These are phyloP conservation scores for Sungouiella thailandica DNA, from an alignment of 805 yeast species.

Conservation along the genomic window DNA sequence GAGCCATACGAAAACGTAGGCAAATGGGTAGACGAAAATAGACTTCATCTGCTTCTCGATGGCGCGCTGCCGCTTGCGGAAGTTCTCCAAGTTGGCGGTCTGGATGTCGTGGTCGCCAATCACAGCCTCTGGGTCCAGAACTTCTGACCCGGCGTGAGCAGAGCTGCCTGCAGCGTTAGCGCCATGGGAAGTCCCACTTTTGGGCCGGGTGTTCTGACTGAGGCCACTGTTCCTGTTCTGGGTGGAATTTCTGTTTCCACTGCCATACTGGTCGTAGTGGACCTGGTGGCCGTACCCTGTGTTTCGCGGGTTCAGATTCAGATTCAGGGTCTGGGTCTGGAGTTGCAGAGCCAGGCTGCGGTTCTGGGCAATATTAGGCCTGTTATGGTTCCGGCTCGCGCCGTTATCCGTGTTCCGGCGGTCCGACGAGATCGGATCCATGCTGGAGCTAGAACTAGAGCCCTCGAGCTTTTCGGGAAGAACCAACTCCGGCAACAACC, in stretches of 20 bases:
- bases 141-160: slow-evolving; percentile 1
- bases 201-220: too few species aligned
- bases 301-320: too few species aligned
- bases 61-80: slow-evolving; percentile 57
- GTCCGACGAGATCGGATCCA: too few species aligned
- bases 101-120: slow-evolving; percentile 42
- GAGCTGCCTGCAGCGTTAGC: slow-evolving; percentile 1
- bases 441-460: slow-evolving; percentile 1
- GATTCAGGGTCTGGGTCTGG: too few species aligned
- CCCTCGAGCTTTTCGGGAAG: slow-evolving; percentile 25
- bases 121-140: slow-evolving; percentile 18
- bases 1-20: slow-evolving; percentile 77
- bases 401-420: too few species aligned
- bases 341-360: too few species aligned
- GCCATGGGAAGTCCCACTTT: slow-evolving; percentile 1
- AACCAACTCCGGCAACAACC: slow-evolving; percentile 22
- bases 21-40: slow-evolving; percentile 78
- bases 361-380: too few species aligned
- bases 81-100: slow-evolving; percentile 53
- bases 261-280: too few species aligned
- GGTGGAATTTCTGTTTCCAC: too few species aligned
- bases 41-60: slow-evolving; percentile 75
- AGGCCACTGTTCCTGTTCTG: too few species aligned
- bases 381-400: too few species aligned
- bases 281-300: too few species aligned